Percentiles rank a stretch among this genome's conserved stretches.
phyloP scores from a whole-genome alignment of 2,329 filamentous ascomycete genomes.

The Colletotrichum sp. region DNA sequence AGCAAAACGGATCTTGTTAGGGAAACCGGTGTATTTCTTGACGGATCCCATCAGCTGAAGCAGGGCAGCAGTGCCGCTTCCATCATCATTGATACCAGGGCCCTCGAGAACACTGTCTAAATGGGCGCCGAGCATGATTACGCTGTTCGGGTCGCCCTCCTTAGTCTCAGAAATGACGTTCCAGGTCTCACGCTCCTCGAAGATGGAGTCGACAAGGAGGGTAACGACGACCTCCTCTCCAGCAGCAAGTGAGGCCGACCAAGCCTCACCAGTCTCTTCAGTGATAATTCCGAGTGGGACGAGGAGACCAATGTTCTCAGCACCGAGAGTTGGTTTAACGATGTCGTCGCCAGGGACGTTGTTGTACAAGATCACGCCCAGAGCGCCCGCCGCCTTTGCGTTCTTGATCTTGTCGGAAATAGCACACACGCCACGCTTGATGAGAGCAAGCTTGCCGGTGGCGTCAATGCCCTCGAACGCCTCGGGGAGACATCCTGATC shows the following conservation, averaged over 20 bases:
- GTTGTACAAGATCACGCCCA: constrained; percentile 64
- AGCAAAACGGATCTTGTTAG: constrained; percentile 47
- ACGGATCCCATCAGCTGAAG: constrained; percentile 41
- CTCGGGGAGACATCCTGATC: constrained; percentile 45
- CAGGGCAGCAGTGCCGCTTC: constrained; percentile 40
- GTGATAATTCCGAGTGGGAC: constrained; percentile 40
- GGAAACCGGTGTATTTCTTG: constrained; percentile 39
- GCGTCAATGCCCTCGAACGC: constrained; percentile 48
- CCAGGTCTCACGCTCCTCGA: constrained; percentile 40
- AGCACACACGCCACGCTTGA: constrained; percentile 48
- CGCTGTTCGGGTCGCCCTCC: constrained; percentile 44
- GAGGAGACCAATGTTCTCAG: constrained; percentile 37
- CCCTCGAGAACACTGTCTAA: constrained; percentile 44
- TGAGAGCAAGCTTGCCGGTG: constrained; percentile 46
- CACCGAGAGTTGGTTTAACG: constrained; percentile 58
- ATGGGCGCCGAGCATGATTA: constrained; percentile 46
- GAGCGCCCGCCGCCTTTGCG: constrained; percentile 44
- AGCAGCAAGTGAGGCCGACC: constrained; percentile 35
- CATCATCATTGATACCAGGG: constrained; percentile 46
- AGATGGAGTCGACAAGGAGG: constrained; percentile 39
- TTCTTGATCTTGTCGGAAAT: constrained; percentile 48
- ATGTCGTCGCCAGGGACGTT: constrained; percentile 51
- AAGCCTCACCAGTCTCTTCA: constrained; percentile 38
- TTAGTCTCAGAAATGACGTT: constrained; percentile 49
- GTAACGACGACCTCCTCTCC: constrained; percentile 37